phyloP scores from a whole-genome alignment of 495 filamentous ascomycete species.

The Podospora appendiculata region DNA sequence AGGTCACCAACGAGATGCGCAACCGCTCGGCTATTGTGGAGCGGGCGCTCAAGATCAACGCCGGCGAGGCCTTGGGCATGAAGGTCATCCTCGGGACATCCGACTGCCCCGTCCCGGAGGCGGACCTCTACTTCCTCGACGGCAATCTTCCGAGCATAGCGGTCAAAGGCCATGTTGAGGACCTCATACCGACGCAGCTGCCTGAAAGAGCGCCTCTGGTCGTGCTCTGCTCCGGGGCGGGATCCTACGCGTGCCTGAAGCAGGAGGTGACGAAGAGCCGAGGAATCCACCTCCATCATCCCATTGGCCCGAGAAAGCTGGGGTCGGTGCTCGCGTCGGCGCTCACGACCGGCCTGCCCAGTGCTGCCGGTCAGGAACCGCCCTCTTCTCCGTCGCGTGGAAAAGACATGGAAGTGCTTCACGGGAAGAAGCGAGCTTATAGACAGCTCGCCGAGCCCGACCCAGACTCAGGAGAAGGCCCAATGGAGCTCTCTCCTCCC shows the following conservation, averaged over 20 bases:
- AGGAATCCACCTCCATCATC: constrained; percentile 15
- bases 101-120: constrained; percentile 4
- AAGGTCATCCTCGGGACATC: constrained; percentile 3
- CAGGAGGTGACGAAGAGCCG: not conserved
- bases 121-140: constrained; percentile 18
- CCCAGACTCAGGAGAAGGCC: not conserved
- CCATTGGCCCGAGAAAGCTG: constrained; percentile 15
- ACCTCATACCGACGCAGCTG: not conserved
- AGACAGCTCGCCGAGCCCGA: too few species aligned
- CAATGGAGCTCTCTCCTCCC: not conserved
- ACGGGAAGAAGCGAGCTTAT: not conserved
- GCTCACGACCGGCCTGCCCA: not conserved
- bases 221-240: constrained; percentile 12
- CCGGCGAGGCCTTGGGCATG: constrained; percentile 10
- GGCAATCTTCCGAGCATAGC: not conserved
- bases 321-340: constrained; percentile 1
- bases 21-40: constrained; percentile 6
- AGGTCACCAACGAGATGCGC: not conserved
- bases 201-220: constrained; percentile 7
- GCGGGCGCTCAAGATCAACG: constrained; percentile 7
- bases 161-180: not conserved
- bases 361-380: not conserved
- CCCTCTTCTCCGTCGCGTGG: not conserved
- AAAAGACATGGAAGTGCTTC: not conserved
- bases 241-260: constrained; percentile 3